Conservation (phyloP, 2,329 filamentous ascomycete species). For the Sporothrix brasiliensis region DNA sequence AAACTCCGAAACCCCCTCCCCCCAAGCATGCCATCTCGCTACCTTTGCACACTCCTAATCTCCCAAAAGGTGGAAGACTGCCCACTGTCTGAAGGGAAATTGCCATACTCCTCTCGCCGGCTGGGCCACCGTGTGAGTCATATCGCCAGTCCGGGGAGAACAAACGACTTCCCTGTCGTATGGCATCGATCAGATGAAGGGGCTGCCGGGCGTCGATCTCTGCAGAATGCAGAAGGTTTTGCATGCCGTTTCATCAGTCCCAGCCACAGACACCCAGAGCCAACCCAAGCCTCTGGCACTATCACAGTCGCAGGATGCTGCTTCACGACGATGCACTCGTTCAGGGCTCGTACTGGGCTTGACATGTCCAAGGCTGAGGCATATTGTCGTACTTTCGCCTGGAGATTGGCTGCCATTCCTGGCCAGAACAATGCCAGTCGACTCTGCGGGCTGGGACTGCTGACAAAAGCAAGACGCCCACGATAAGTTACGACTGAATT, state of each 20-base stretch:
- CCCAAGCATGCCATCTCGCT: not conserved
- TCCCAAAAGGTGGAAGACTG: not conserved
- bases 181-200: not conserved
- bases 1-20: no score
- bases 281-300: not conserved
- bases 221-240: conserved; percentile 17
- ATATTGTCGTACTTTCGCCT: not conserved
- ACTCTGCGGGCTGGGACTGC: conserved; percentile 3
- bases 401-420: conserved; percentile 16
- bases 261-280: not conserved
- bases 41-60: not conserved
- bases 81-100: conserved; percentile 19
- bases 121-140: conserved; percentile 29
- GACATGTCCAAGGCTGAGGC: conserved; percentile 4
- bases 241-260: conserved; percentile 22
- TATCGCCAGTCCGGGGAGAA: conserved; percentile 7
- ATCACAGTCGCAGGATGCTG: not conserved
- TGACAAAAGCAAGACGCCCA: conserved; percentile 20
- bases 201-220: conserved; percentile 13
- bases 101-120: not conserved
- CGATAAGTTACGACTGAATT: conserved; percentile 14
- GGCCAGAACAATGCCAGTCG: conserved; percentile 8
- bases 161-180: no score
- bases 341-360: not conserved
- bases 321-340: not conserved